Conservation (phyloP, 2,329 filamentous ascomycete genomes). For the Calonectria montana region DNA sequence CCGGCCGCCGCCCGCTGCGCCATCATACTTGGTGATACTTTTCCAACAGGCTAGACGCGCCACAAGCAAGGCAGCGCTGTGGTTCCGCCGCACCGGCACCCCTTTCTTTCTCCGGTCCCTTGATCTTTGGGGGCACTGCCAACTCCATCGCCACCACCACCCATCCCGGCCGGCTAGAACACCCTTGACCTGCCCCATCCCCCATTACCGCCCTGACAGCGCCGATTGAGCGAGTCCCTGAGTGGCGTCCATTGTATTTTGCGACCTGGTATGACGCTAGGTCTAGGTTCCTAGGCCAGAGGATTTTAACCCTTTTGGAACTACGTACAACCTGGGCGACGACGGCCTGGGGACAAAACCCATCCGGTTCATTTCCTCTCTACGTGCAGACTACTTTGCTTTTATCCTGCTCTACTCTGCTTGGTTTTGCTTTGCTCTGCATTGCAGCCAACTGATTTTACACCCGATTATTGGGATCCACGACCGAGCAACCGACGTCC, state of each 20-base stretch:
- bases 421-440: conserved; percentile 31
- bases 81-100: conserved; percentile 34
- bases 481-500: conserved; percentile 40
- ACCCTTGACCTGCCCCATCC: conserved; percentile 38
- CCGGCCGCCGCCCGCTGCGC: conserved; percentile 26
- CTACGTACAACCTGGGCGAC: conserved; percentile 35
- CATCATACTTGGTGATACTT: conserved; percentile 28
- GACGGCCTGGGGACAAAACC: conserved; percentile 29
- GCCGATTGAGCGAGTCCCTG: conserved; percentile 36
- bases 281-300: conserved; percentile 41
- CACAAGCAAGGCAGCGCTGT: conserved; percentile 18
- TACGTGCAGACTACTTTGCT: conserved; percentile 24
- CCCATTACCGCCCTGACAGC: conserved; percentile 24
- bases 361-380: conserved; percentile 22
- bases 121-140: conserved; percentile 29
- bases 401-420: conserved; percentile 32
- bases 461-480: conserved; percentile 31
- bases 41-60: conserved; percentile 20
- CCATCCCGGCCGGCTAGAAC: conserved; percentile 29
- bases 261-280: conserved; percentile 46
- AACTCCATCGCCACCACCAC: conserved; percentile 33
- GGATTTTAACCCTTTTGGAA: conserved; percentile 47
- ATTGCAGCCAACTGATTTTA: conserved; percentile 10
- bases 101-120: conserved; percentile 35
- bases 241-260: conserved; percentile 38